Evolutionary conservation across 371 early-diverging fungal species (phyloP), one percentile per base, ranked within the genome.

Genomic region (Rhizopus arrhizus): DNA sequence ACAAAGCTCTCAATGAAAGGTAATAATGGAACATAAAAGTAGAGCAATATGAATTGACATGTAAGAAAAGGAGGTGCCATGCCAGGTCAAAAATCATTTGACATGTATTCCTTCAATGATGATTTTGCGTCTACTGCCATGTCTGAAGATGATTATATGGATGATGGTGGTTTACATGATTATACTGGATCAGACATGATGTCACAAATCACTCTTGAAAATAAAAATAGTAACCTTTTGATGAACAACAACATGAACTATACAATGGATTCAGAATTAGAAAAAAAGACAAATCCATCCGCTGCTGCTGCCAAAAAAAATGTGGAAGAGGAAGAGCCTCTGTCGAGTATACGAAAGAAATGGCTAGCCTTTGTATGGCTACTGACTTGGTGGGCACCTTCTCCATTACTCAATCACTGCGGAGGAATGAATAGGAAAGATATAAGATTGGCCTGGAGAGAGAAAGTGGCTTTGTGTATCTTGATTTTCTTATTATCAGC

Each of bases 361-460:
- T 96, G 96, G 96, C 72, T 95, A 9, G 70, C 77, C 38, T 73
- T 86, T 68, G 90, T 91, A 0, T 93, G 90, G 89, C 54, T 73
- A 7, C 64, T 90, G 16, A 96, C 96, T 3, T 93, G 89, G 88
- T 93, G 91, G 88, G 79, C 91, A 11, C 93, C 92, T 13, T 74
- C 83, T 29, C 82, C 72, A 22, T 76, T 77, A 36, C 64, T 92
- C 47, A 57, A 62, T 29, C 66, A 73, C 40, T 80, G 86, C 66
- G 90, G 87, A 59, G 78, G 83, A 36, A 90, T 92, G 84, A 80
- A 81, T 58, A 79, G 83, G 10, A 69, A 69, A 34, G 94, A 95
- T 69, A 84, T 91, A 48, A 86, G 88, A 32, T 79, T 92, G 62
- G 95, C 96, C 4, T 96, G 96, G 96, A 82, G 95, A 55, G 96